Base-by-base conservation (phyloP, 2,329 filamentous ascomycete species). In the Cercospora sesami region DNA sequence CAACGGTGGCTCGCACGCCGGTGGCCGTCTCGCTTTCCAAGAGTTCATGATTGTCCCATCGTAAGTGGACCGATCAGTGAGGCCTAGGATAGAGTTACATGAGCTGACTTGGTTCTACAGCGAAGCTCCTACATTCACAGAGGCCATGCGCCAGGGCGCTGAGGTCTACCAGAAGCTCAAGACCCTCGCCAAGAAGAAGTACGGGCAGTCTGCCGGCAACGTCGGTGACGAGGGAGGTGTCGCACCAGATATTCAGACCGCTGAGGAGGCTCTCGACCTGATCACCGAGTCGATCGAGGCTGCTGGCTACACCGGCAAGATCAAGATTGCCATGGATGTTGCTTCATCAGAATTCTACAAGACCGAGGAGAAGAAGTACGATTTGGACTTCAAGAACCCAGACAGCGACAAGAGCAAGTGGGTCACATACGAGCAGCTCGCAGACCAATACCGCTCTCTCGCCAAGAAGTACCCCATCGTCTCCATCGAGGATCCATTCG, bases 381-480 rank as follows among this genome's bases (percentile, higher is more conserved):
- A 99, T 81, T 88, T 99, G 74, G 95, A 98, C 90, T 99, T 98
- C 92, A 98, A 99, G 92, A 99, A 99, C 90, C 94, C 95, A 79
- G 91, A 98, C 73, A 95, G 91, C 82, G 95, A 99, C 86, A 87
- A 90, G 80, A 87, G 84, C 86, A 98, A 99, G 89, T 98, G 95
- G 95, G 87, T 99, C 86, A 97, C 92, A 76, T 98, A 98, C 85
- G 93, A 98, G 87, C 87, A 99, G 86, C 91, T 99, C 72, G 94
- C 95, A 80, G 89, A 91, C 79, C 85, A 96, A 78, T 72, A 99
- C 90, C 89, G 91, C 82, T 86, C 89, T 58, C 90, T 99, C 71
- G 87, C 88, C 81, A 87, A 90, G 87, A 97, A 97, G 86, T 99
- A 99, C 87, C 94, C 95, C 79, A 99, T 99, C 79, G 93, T 98